A percentile compares a stretch with the other conserved stretches of the same genome.
Conservation (phyloP, 495 filamentous ascomycete genomes). For the Penicillium simplicissimum region DNA sequence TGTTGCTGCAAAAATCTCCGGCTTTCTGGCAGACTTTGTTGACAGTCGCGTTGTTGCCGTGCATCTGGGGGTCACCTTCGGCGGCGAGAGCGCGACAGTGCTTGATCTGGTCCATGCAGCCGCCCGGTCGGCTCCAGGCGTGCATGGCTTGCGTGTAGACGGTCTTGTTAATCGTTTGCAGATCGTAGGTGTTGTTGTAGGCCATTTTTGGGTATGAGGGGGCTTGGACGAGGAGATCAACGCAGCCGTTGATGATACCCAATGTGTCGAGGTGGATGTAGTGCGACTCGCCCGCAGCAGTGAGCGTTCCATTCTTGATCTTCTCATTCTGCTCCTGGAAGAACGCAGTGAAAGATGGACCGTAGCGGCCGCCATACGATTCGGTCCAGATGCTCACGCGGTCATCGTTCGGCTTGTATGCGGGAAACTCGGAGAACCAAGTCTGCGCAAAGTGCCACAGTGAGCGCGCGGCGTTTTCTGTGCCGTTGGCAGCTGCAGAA, state of each 20-base stretch:
- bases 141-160: slow-evolving; percentile 50
- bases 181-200: slow-evolving; percentile 74
- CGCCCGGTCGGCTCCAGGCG: slow-evolving; percentile 51
- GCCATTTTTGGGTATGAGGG: slow-evolving; percentile 68
- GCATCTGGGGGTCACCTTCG: slow-evolving; percentile 46
- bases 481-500: slow-evolving; percentile 50
- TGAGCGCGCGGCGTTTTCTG: slow-evolving; percentile 52
- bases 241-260: slow-evolving; percentile 68
- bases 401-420: slow-evolving; percentile 56
- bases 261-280: slow-evolving; percentile 52
- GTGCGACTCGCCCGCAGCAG: slow-evolving; percentile 29
- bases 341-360: slow-evolving; percentile 63
- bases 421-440: slow-evolving; percentile 57
- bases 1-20: slow-evolving; percentile 37
- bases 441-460: slow-evolving; percentile 61
- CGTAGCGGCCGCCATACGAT: slow-evolving; percentile 69
- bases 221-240: slow-evolving; percentile 70
- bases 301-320: slow-evolving; percentile 44
- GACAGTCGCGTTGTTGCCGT: slow-evolving; percentile 46
- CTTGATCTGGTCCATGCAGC: slow-evolving; percentile 60
- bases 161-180: slow-evolving; percentile 61
- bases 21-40: slow-evolving; percentile 43
- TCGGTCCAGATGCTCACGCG: slow-evolving; percentile 57
- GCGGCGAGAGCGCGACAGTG: slow-evolving; percentile 45
- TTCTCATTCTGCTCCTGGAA: slow-evolving; percentile 65